These are phyloP conservation scores for Xylaria sp. DNA, from an alignment of 2,329 filamentous ascomycete genomes.

Conservation along the genomic window DNA sequence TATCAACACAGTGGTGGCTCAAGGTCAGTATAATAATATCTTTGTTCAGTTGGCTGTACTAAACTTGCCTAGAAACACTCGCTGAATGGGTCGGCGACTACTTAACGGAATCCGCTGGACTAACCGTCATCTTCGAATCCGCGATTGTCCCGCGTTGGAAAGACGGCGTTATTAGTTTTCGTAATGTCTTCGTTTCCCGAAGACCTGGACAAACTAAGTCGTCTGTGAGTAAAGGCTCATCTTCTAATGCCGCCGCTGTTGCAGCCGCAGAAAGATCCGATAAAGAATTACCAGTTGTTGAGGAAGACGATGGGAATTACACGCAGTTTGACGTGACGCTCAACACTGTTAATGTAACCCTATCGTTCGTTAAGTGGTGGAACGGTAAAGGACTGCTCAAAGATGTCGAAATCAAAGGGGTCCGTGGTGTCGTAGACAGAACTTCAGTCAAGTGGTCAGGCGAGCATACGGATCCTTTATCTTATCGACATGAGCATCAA, in stretches of 20 bases:
- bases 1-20: conserved; percentile 96
- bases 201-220: conserved; percentile 83
- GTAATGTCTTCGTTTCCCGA: conserved; percentile 94
- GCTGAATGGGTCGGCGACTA: conserved; percentile 96
- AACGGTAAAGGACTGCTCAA: conserved; percentile 92
- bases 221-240: conserved; percentile 92
- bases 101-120: conserved; percentile 88
- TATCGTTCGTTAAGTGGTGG: conserved; percentile 99
- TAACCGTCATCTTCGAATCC: conserved; percentile 96
- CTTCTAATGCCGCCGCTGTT: conserved; percentile 82
- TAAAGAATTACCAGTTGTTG: conserved; percentile 56
- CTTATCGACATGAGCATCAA: conserved; percentile 86
- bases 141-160: conserved; percentile 97
- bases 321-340: conserved; percentile 97
- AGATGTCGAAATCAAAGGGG: conserved; percentile 93
- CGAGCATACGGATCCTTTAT: conserved; percentile 80
- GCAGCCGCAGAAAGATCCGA: conserved; percentile 76
- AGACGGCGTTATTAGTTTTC: conserved; percentile 94
- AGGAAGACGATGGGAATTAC: conserved; percentile 92
- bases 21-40: conserved; percentile 66
- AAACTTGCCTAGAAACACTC: conserved; percentile 74
- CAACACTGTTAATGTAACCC: conserved; percentile 92
- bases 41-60: conserved; percentile 27
- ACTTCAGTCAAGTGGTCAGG: conserved; percentile 80
- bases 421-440: conserved; percentile 90